Conservation (phyloP, 768 basidiomycete genomes). For the Coprinopsis strossmayeri region DNA sequence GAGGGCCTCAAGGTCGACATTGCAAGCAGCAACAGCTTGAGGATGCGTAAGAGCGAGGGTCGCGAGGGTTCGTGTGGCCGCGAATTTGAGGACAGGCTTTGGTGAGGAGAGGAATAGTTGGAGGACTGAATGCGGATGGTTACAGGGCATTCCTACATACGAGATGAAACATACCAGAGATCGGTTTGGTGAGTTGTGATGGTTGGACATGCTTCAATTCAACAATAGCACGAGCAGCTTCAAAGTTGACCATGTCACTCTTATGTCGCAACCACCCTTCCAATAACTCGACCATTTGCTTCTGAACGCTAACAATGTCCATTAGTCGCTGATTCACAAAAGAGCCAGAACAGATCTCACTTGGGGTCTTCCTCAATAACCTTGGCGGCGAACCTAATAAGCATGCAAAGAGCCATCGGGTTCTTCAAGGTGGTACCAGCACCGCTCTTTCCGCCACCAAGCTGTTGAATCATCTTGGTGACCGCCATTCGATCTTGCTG, state of each 20-base stretch:
- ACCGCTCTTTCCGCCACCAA: conserved; percentile 83
- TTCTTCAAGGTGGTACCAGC: conserved; percentile 84
- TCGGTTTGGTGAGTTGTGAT: conserved; percentile 77
- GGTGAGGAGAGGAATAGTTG: conserved; percentile 95
- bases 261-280: conserved; percentile 97
- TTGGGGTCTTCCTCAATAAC: conserved; percentile 99
- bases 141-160: conserved; percentile 1
- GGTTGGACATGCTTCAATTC: conserved; percentile 85
- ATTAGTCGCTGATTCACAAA: too few species aligned
- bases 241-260: conserved; percentile 99
- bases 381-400: conserved; percentile 97
- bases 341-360: conserved; percentile 33
- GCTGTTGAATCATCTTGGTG: conserved; percentile 98
- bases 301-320: conserved; percentile 63
- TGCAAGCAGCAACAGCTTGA: conserved; percentile 81
- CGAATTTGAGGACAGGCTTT: conserved; percentile 92
- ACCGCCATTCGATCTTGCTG: conserved; percentile 99
- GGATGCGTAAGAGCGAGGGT: conserved; percentile 84
- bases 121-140: conserved; percentile 48
- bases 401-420: conserved; percentile 96
- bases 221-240: conserved; percentile 95
- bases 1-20: conserved; percentile 93
- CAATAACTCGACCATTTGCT: conserved; percentile 87
- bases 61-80: conserved; percentile 93
- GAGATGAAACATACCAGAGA: conserved; percentile 61